These are phyloP conservation scores for Ambrosiella xylebori DNA, from an alignment of 2,329 filamentous ascomycete species.

Conservation along the genomic window DNA sequence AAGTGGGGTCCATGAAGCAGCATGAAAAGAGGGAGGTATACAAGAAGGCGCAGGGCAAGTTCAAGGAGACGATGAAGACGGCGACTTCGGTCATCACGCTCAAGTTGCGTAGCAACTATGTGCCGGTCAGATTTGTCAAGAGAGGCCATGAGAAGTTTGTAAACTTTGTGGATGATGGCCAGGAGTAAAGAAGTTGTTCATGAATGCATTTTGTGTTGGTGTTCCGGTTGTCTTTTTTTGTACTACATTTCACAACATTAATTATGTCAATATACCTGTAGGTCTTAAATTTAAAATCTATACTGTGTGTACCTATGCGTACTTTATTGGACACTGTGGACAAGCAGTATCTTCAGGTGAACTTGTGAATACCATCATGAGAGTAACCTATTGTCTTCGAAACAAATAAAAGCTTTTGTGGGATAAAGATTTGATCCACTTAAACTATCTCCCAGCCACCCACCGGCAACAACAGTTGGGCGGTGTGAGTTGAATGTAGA, in stretches of 20 bases:
- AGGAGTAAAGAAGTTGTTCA: neutral
- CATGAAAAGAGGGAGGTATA: slow-evolving; percentile 37
- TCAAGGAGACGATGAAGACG: slow-evolving; percentile 32
- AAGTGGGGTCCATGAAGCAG: slow-evolving; percentile 33
- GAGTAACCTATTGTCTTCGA: too few species aligned
- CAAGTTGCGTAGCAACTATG: slow-evolving; percentile 42
- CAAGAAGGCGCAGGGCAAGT: slow-evolving; percentile 38
- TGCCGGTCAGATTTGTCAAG: slow-evolving; percentile 51
- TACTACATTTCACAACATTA: neutral
- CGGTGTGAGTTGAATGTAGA: neutral
- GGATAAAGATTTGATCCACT: neutral
- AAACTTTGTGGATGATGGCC: slow-evolving; percentile 16
- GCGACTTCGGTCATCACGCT: slow-evolving; percentile 53
- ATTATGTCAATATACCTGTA: neutral
- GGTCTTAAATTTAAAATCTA: neutral
- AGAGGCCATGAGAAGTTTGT: slow-evolving; percentile 55
- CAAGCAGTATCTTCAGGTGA: too few species aligned
- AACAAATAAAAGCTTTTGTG: too few species aligned
- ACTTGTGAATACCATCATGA: too few species aligned
- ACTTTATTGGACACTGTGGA: too few species aligned
- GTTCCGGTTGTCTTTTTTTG: neutral
- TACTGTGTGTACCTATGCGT: neutral
- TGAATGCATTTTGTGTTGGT: neutral
- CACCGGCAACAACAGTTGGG: neutral
- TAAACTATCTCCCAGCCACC: neutral